Base-by-base conservation (phyloP, 768 basidiomycete genomes). In the Tylopilus plumbeoviolaceoides region DNA sequence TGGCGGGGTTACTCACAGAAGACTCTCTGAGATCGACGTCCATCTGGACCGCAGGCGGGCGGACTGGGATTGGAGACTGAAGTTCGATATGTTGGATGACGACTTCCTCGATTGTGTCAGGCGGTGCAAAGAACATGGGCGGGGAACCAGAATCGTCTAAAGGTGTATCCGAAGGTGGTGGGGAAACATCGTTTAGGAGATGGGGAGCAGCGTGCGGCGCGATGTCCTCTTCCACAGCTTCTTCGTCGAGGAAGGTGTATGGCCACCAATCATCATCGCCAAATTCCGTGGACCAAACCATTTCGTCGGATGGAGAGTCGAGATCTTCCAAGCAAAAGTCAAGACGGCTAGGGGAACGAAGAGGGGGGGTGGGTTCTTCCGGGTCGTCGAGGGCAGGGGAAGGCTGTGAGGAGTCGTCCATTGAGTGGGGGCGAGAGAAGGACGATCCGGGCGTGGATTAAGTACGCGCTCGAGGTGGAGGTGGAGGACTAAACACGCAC, bases 271-370 rank as follows among this genome's bases (percentile, higher is more conserved):
- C 30, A 18, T 44, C 21, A 25, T 48, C 53, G 14, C 14, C 31
- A 48, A n/a, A 47, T 54, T 43, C 49, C 15, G 15, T 46, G n/a
- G 44, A 48, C 63, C 58, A 64, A 9, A 58, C 54, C 44, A 55
- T 56, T 18, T 21, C 47, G 20, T 53, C 20, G n/a, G 27, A 47
- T 20, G 45, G 55, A 38, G 47, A 28, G 36, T 59, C 55, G 2
- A 30, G 18, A 11, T 35, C 48, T 11, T 55, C 46, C 30, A 54
- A 18, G 47, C 66, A 63, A 36, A 79, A 79, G 44, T 76, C 76
- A 8, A 81, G 70, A 42, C 77, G 77, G 56, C 77, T 83, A 27
- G 71, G 68, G 46, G 79, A 77, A 30, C 78, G 76, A 58, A 69
- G 66, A 31, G 77, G 76, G n/a, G 41, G 31, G 15, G 17, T 50